Conservation (phyloP, 352 stramenopile genomes). For the Globisporangium acanthophoron region DNA sequence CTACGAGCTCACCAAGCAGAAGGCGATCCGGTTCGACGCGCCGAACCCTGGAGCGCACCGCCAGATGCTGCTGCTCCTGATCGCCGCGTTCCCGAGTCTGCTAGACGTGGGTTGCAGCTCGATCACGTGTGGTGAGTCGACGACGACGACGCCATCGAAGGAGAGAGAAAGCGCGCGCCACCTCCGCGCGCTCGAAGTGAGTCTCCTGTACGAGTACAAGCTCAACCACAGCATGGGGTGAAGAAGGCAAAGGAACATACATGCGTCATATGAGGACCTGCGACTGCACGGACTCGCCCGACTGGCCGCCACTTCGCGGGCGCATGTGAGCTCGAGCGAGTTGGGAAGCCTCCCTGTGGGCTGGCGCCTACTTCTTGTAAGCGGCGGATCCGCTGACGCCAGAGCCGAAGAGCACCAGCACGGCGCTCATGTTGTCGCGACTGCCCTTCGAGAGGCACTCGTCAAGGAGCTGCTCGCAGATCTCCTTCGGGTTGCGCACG, state of each 20-base stretch:
- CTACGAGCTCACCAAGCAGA: slow-evolving; percentile 26
- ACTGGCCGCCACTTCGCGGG: neutral
- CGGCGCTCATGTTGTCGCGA: slow-evolving; percentile 85
- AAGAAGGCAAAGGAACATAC: neutral
- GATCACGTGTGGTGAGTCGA: neutral
- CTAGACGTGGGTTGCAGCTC: slow-evolving; percentile 17
- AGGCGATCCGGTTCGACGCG: slow-evolving; percentile 24
- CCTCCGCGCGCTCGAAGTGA: slow-evolving; percentile 36
- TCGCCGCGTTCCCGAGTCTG: slow-evolving; percentile 21
- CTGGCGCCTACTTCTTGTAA: slow-evolving; percentile 10
- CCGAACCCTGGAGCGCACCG: slow-evolving; percentile 28
- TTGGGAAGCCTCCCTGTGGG: neutral
- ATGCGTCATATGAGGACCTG: neutral
- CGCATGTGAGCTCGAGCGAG: neutral
- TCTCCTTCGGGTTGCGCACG: slow-evolving; percentile 47
- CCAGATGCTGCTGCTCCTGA: slow-evolving; percentile 31
- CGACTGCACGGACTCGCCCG: neutral
- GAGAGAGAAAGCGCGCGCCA: slow-evolving; percentile 2
- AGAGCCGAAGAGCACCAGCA: slow-evolving; percentile 73
- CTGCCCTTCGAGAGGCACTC: slow-evolving; percentile 77
- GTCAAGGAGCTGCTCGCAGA: slow-evolving; percentile 74
- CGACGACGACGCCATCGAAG: slow-evolving; percentile 1
- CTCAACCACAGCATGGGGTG: slow-evolving; percentile 13
- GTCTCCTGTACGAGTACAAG: slow-evolving; percentile 50
- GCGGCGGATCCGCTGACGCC: slow-evolving; percentile 18